Base-by-base conservation (phyloP, 495 filamentous ascomycete species). In the Aspergillus asperescens region DNA sequence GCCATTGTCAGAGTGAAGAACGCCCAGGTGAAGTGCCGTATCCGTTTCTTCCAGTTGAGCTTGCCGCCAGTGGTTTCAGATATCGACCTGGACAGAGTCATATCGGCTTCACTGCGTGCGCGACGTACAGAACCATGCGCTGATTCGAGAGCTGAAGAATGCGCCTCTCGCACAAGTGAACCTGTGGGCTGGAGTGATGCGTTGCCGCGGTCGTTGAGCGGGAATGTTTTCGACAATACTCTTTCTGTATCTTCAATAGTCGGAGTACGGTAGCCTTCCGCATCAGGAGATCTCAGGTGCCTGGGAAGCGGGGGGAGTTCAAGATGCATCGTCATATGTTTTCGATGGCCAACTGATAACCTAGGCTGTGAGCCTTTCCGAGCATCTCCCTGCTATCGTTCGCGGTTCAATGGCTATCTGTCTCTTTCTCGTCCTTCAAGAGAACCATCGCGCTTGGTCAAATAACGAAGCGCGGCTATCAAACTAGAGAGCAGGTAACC, bases 1-100 rank as follows among this genome's bases (percentile, higher is more conserved):
- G 89, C 88, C 88, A 90, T 90, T 13, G 77, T 81, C 70, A 86
- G 74, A 4, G 84, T 86, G 51, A 88, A 88, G 70, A 81, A 89
- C 6, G 82, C 84, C 85, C 84, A 88, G 1, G 77, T 79, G 31
- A 74, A 63, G 64, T 79, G 75, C 3, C 74, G 69, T 54, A 79
- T 73, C 4, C 76, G 65, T 42, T 75, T 62, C 44, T 68, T 71
- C 74, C 74, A 79, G n/a, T 64, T 60, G 18, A 77, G 65, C 12
- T 48, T 59, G 2, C 34, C 49, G 19, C 52, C 41, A 3, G 57
- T 60, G 10, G 58, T 19, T 32, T 62, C 55, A 2, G 56, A 59
- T 25, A 49, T 25, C 13, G 48, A 49, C 13, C 62, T 55, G 16
- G 50, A 16, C 6, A 60, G 48, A 46, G 28, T 28, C 24, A 23